Base-by-base conservation (phyloP, 768 basidiomycete species). In the Chlorophyllum brunneum region DNA sequence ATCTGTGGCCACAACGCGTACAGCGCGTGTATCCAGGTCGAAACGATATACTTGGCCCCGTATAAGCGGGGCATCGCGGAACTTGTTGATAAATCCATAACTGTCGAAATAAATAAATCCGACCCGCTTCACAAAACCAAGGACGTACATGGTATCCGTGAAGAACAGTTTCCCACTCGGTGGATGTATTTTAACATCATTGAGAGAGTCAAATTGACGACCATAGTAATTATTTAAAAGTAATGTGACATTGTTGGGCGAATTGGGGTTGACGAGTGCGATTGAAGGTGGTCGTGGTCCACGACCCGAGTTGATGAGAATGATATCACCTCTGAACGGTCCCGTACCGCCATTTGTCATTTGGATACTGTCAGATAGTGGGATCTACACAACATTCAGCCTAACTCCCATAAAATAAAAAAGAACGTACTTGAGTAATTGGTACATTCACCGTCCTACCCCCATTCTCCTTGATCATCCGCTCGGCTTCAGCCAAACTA, bases 21-120 rank as follows among this genome's bases (percentile, higher is more conserved):
- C 78, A 26, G 77, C 66, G 3, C 85, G 76, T 1, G 83, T 85
- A 2, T 72, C 70, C 7, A 85, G 81, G 61, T 89, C 81, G 59
- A 89, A 82, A 10, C 85, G 77, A 63, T 94, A 93, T 13, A 91
- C 86, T 59, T 91, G 88, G 41, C 77, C 83, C 2, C 86, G 88
- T 45, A 89, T 61, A 39, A 81, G 73, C 5, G 85, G 87, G 4
- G 68, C 57, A 0, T 85, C 80, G 43, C 88, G 80, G 73, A 90
- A 91, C 42, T 73, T 70, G 53, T 81, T 80, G 29, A 85, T 48
- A 59, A 73, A 85, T 0, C 86, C 85, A 57, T 85, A 85, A 22
- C 84, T 86, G 58, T 27, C 43, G 2, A 3, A 11, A 46, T 23
- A 0, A 27, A 18, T 26, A 23, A 23, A 20, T 24, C 24, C 9